These are phyloP conservation scores for Coemansia sp. DNA, from an alignment of 192 early-diverging fungal species.

Conservation along the genomic window DNA sequence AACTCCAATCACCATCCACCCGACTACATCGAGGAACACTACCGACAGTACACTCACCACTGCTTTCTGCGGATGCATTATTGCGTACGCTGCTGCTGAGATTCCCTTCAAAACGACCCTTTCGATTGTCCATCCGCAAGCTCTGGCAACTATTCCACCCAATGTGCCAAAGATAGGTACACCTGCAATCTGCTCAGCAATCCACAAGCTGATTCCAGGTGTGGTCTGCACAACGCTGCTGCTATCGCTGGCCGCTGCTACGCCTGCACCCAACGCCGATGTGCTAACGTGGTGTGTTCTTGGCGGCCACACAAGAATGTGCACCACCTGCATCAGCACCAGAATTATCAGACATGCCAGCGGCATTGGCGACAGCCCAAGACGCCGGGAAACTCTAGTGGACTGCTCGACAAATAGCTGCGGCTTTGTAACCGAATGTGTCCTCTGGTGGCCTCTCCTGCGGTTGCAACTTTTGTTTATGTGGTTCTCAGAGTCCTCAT, in stretches of 20 bases:
- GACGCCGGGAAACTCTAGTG: slow-evolving; percentile 48
- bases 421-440: slow-evolving; percentile 37
- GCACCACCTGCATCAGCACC: slow-evolving; percentile 43
- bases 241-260: not conserved
- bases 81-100: slow-evolving; percentile 13
- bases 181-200: not conserved
- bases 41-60: slow-evolving; percentile 7
- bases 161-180: not conserved
- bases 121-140: slow-evolving; percentile 8
- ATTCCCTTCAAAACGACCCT: not conserved
- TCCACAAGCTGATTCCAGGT: not conserved
- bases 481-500: no score
- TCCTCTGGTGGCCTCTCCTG: slow-evolving; percentile 21
- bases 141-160: slow-evolving; percentile 11
- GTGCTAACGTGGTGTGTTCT: slow-evolving; percentile 6
- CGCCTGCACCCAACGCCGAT: not conserved
- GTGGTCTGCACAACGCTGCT: not conserved
- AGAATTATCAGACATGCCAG: slow-evolving; percentile 50
- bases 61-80: slow-evolving; percentile 10
- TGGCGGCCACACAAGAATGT: slow-evolving; percentile 36
- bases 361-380: slow-evolving; percentile 50
- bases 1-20: slow-evolving; percentile 43
- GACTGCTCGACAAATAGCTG: slow-evolving; percentile 52
- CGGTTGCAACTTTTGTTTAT: slow-evolving; percentile 1
- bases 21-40: slow-evolving; percentile 45